phyloP scores from a whole-genome alignment of 352 stramenopile species.

The Pythium phragmitis region DNA sequence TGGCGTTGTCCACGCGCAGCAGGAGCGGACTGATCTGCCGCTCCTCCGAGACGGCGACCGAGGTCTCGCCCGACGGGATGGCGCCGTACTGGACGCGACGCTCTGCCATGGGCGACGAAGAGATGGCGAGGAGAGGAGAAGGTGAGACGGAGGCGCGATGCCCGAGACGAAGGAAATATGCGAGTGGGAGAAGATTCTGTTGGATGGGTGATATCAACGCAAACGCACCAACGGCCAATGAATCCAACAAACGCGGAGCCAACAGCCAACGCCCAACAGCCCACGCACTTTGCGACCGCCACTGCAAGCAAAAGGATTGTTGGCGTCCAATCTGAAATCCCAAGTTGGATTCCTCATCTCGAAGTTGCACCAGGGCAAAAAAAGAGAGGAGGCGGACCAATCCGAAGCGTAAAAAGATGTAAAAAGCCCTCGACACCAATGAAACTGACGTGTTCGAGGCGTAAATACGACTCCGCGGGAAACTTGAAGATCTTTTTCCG shows the following conservation, averaged over 20 bases:
- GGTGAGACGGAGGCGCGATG: not conserved
- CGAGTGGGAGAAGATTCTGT: not conserved
- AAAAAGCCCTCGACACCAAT: slow-evolving; percentile 20
- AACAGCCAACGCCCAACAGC: not conserved
- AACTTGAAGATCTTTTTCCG: not conserved
- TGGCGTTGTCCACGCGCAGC: slow-evolving; percentile 71
- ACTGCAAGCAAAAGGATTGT: slow-evolving; percentile 9
- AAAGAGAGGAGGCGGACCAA: slow-evolving; percentile 11
- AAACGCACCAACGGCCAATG: slow-evolving; percentile 1
- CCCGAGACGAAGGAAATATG: not conserved
- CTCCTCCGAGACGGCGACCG: slow-evolving; percentile 38
- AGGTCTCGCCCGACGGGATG: slow-evolving; percentile 42
- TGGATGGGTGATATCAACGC: slow-evolving; percentile 1
- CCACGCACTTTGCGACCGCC: slow-evolving; percentile 1
- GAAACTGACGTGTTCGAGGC: slow-evolving; percentile 6
- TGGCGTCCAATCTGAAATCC: slow-evolving; percentile 7
- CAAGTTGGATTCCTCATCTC: slow-evolving; percentile 11
- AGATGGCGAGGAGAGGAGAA: not conserved
- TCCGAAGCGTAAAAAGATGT: slow-evolving; percentile 14
- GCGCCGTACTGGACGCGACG: slow-evolving; percentile 51
- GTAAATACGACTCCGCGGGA: slow-evolving; percentile 16
- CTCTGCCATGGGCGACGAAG: slow-evolving; percentile 30
- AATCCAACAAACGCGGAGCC: slow-evolving; percentile 1
- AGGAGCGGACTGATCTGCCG: slow-evolving; percentile 61
- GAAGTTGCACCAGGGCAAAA: slow-evolving; percentile 20